Conservation (phyloP, 805 yeast species). For the Candida tallmaniae region DNA sequence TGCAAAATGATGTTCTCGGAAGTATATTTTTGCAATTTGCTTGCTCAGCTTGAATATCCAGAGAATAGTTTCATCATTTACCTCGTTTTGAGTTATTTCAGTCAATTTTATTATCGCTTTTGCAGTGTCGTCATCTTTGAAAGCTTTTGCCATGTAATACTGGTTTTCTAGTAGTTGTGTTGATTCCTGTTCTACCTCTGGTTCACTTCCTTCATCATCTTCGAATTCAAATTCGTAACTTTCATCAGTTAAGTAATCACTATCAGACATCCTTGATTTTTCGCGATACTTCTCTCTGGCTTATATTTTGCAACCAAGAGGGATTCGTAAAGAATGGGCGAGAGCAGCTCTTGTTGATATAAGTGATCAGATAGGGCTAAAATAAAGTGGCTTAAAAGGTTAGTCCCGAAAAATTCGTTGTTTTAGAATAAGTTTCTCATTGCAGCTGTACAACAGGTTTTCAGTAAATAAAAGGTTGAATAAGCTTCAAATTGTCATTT, state of each 20-base stretch:
- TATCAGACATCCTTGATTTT: slow-evolving; percentile 27
- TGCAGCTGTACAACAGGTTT: no score
- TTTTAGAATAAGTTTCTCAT: no score
- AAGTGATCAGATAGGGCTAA: no score
- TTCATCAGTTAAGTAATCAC: slow-evolving; percentile 34
- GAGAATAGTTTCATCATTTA: slow-evolving; percentile 15
- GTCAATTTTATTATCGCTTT: slow-evolving; percentile 21
- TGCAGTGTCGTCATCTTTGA: slow-evolving; percentile 28
- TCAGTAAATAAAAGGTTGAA: no score
- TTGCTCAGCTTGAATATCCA: slow-evolving; percentile 39
- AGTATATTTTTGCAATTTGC: slow-evolving; percentile 37
- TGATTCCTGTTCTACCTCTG: slow-evolving; percentile 4
- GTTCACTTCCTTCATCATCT: slow-evolving; percentile 21
- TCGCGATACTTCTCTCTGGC: not conserved
- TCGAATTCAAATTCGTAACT: slow-evolving; percentile 40
- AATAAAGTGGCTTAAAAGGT: no score
- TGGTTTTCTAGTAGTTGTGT: slow-evolving; percentile 26
- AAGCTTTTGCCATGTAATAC: slow-evolving; percentile 35
- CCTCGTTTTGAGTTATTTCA: slow-evolving; percentile 10
- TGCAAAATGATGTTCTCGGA: slow-evolving; percentile 18
- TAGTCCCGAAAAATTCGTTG: no score
- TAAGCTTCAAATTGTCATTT: no score
- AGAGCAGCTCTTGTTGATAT: no score
- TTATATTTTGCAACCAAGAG: no score
- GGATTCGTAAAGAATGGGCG: no score